Percentiles rank a stretch among this genome's conserved stretches.
Evolutionary conservation across 2,329 filamentous ascomycete species (phyloP).

Genomic region (Trichoderma afroharzianum): DNA sequence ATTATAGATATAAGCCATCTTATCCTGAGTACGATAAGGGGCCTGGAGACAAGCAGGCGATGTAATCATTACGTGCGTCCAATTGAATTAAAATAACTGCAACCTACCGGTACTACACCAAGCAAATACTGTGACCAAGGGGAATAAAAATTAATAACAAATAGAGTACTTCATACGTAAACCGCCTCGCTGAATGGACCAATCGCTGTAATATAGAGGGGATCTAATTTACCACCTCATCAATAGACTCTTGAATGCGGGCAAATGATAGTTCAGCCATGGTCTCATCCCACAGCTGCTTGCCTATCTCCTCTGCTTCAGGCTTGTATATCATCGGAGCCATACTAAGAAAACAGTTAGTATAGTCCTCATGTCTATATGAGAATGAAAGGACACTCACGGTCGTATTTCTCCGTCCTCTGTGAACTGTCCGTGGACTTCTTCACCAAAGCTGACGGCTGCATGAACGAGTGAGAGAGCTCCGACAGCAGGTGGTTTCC

Average conservation of each 20-base stretch:
- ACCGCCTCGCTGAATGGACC: background rate
- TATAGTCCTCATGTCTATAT: too few relatives aligned
- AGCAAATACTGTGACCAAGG: too few relatives aligned
- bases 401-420: background rate
- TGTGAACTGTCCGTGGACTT: background rate
- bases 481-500: background rate
- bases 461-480: background rate
- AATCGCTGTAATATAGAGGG: background rate
- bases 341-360: background rate
- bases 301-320: background rate
- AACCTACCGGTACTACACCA: background rate
- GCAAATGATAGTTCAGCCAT: conserved; percentile 2
- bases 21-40: background rate
- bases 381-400: background rate
- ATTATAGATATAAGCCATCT: background rate
- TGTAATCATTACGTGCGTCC: background rate
- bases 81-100: background rate
- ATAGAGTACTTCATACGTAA: background rate
- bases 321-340: background rate
- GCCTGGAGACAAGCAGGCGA: background rate
- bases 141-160: background rate
- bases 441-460: background rate
- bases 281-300: conserved; percentile 2
- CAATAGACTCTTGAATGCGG: background rate
- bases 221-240: background rate